These are phyloP conservation scores for Venturia aucupariae DNA, from an alignment of 2,329 filamentous ascomycete species.

Conservation along the genomic window DNA sequence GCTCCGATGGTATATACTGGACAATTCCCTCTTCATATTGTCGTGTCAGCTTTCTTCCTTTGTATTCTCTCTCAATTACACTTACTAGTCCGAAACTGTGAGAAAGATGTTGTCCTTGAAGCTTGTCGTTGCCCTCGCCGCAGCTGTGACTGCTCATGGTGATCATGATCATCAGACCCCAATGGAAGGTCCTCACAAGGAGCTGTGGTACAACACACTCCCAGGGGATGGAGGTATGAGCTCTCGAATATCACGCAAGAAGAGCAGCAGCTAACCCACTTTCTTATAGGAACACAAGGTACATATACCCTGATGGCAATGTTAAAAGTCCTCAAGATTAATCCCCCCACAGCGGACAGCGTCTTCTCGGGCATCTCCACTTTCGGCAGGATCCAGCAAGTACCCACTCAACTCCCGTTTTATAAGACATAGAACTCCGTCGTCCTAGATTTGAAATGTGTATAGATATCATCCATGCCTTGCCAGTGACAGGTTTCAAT, in stretches of 20 bases:
- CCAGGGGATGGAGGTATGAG: constrained; percentile 71
- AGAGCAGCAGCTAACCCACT: not conserved
- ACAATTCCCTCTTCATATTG: not conserved
- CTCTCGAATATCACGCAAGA: constrained; percentile 45
- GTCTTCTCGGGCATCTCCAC: constrained; percentile 85
- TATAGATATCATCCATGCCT: constrained; percentile 61
- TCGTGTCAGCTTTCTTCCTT: not conserved
- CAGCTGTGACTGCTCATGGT: constrained; percentile 50
- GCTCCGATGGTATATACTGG: not conserved
- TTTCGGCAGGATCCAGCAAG: constrained; percentile 59
- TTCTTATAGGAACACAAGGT: constrained; percentile 8
- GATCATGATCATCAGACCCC: constrained; percentile 47
- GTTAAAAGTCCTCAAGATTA: not conserved
- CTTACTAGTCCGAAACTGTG: not conserved
- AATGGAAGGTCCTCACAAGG: constrained; percentile 59
- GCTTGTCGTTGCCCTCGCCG: constrained; percentile 34
- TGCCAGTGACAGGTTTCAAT: constrained; percentile 58
- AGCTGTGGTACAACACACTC: constrained; percentile 73
- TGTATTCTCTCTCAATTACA: constrained; percentile 1
- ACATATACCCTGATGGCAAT: constrained; percentile 2
- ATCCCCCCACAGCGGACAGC: constrained; percentile 51
- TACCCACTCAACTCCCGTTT: not conserved
- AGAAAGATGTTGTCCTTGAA: constrained; percentile 7
- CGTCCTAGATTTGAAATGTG: constrained; percentile 10
- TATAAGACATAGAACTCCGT: constrained; percentile 7